phyloP scores from a whole-genome alignment of 257 asterid genomes.

The Avicennia marina region DNA sequence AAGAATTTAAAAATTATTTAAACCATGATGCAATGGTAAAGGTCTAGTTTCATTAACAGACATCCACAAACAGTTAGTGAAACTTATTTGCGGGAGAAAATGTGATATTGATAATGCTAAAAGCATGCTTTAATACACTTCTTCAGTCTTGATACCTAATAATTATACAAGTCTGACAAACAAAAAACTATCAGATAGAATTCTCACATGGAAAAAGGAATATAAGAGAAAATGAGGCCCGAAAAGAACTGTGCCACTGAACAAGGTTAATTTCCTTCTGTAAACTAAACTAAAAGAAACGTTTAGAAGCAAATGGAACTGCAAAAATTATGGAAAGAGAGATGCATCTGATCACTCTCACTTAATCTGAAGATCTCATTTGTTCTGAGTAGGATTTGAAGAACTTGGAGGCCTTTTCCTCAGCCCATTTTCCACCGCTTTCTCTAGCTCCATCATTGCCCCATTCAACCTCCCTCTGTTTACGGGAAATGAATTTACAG shows the following conservation, averaged over 20 bases:
- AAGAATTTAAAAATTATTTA: too few relatives aligned
- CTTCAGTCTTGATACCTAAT: not conserved
- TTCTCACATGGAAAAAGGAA: not conserved
- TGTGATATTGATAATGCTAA: not conserved
- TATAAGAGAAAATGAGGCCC: not conserved
- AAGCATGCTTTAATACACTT: not conserved
- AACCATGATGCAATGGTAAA: too few relatives aligned
- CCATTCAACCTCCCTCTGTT: slow-evolving; percentile 3
- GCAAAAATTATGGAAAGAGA: slow-evolving; percentile 14
- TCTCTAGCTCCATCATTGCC: slow-evolving; percentile 13
- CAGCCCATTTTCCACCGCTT: slow-evolving; percentile 22
- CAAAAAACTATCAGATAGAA: not conserved
- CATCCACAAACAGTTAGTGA: too few relatives aligned
- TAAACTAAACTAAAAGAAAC: not conserved
- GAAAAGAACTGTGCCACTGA: not conserved
- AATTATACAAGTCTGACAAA: not conserved
- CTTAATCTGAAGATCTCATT: slow-evolving; percentile 9
- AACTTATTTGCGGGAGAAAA: too few relatives aligned
- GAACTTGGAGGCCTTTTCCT: slow-evolving; percentile 20
- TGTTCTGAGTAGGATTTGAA: slow-evolving; percentile 30
- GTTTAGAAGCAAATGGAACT: not conserved
- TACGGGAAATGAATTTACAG: slow-evolving; percentile 13
- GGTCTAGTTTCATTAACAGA: too few relatives aligned
- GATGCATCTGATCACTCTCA: slow-evolving; percentile 2
- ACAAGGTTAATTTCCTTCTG: slow-evolving; percentile 12